phyloP scores from a whole-genome alignment of 2,329 filamentous ascomycete genomes.

The Coccinonectria pachysandricola region DNA sequence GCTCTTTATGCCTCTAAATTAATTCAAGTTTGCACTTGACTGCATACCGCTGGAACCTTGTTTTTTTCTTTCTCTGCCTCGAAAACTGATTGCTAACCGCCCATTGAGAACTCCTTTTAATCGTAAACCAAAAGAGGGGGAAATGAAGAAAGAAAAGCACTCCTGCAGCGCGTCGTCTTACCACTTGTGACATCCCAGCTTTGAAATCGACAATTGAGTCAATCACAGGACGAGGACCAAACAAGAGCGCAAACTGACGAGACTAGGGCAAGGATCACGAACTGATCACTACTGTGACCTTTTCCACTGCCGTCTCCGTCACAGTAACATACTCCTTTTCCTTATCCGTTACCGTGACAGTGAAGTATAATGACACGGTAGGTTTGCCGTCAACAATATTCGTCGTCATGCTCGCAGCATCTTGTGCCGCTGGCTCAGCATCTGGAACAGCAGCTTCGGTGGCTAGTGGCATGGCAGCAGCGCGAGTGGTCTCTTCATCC shows the following conservation, averaged over 20 bases:
- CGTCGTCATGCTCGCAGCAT: conserved; percentile 10
- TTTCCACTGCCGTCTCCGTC: conserved; percentile 19
- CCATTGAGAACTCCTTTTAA: too few relatives aligned
- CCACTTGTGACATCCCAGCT: conserved; percentile 5
- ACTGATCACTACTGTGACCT: conserved; percentile 23
- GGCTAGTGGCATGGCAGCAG: neutral
- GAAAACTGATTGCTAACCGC: too few relatives aligned
- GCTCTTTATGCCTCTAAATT: too few relatives aligned
- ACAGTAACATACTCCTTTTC: conserved; percentile 15
- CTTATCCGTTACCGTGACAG: conserved; percentile 26
- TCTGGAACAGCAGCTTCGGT: neutral
- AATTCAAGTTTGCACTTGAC: too few relatives aligned
- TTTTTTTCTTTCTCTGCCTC: too few relatives aligned
- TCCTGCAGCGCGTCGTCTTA: conserved; percentile 1
- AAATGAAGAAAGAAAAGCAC: too few relatives aligned
- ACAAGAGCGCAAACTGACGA: conserved; percentile 1
- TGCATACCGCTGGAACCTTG: too few relatives aligned
- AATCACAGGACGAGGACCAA: too few relatives aligned
- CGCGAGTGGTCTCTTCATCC: conserved; percentile 12
- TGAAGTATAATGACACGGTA: conserved; percentile 26
- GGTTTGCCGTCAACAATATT: conserved; percentile 22
- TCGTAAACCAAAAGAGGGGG: too few relatives aligned
- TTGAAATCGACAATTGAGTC: too few relatives aligned
- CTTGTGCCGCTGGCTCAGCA: conserved; percentile 6
- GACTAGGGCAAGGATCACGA: conserved; percentile 7